These are phyloP conservation scores for Teratosphaeria viscida DNA, from an alignment of 2,329 filamentous ascomycete genomes.

Conservation along the genomic window DNA sequence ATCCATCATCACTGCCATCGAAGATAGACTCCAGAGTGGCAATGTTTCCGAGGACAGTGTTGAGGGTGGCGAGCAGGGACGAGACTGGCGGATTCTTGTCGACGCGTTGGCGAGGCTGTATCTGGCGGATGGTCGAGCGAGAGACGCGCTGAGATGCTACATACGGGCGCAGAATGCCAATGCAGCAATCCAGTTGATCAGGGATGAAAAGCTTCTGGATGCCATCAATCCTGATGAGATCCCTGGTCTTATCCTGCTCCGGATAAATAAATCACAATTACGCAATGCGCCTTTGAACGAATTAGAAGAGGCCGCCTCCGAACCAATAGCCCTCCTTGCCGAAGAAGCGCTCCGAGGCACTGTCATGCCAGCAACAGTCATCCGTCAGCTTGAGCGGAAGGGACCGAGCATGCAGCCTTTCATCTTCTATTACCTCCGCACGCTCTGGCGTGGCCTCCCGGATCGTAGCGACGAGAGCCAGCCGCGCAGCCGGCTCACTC, in stretches of 20 bases:
- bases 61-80: slow-evolving; percentile 58
- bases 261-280: slow-evolving; percentile 64
- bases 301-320: slow-evolving; percentile 67
- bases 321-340: slow-evolving; percentile 77
- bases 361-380: slow-evolving; percentile 65
- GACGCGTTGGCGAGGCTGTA: slow-evolving; percentile 77
- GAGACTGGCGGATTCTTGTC: slow-evolving; percentile 81
- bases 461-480: slow-evolving; percentile 18
- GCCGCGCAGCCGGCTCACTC: slow-evolving; percentile 6
- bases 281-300: slow-evolving; percentile 49
- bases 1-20: slow-evolving; percentile 65
- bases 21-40: slow-evolving; percentile 52
- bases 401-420: slow-evolving; percentile 54
- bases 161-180: slow-evolving; percentile 88
- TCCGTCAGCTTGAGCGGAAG: slow-evolving; percentile 62
- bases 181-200: slow-evolving; percentile 74
- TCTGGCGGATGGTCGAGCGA: slow-evolving; percentile 66
- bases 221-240: slow-evolving; percentile 73
- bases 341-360: slow-evolving; percentile 86
- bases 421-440: slow-evolving; percentile 82
- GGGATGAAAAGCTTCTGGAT: slow-evolving; percentile 80
- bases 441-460: slow-evolving; percentile 70
- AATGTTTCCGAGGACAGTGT: slow-evolving; percentile 63
- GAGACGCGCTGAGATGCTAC: slow-evolving; percentile 79
- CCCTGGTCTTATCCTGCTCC: slow-evolving; percentile 72